Conservation (phyloP, 208 protist genomes). For the Leishmania amazonensis region DNA sequence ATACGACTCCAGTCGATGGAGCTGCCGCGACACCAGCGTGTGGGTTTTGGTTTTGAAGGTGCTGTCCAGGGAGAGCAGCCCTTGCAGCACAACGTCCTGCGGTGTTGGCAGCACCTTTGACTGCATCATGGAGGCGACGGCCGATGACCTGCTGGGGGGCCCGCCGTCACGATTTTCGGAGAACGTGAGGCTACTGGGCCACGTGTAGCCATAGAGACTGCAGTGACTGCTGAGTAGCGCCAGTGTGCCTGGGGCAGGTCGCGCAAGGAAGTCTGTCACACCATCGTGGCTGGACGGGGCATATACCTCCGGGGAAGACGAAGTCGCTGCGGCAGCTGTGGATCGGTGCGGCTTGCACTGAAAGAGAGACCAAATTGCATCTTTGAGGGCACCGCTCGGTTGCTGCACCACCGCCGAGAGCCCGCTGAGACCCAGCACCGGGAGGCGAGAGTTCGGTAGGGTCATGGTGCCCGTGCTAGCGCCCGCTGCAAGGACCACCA, state of each 20-base stretch:
- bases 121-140: constrained; percentile 10
- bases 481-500: constrained; percentile 81
- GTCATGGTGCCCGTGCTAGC: constrained; percentile 60
- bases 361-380: constrained; percentile 36
- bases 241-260: constrained; percentile 16
- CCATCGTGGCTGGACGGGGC: background rate
- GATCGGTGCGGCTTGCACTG: background rate
- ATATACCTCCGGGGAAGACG: too few relatives aligned
- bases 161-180: background rate
- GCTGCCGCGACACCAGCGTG: constrained; percentile 19
- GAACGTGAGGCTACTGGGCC: constrained; percentile 1
- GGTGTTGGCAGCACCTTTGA: constrained; percentile 15
- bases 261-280: background rate
- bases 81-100: constrained; percentile 38
- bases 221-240: constrained; percentile 36
- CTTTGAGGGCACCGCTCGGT: constrained; percentile 22
- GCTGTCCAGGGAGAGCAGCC: constrained; percentile 64
- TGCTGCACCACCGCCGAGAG: constrained; percentile 37
- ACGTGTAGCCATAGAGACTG: constrained; percentile 43
- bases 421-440: constrained; percentile 68
- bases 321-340: background rate
- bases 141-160: background rate
- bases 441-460: constrained; percentile 56
- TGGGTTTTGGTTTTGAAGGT: constrained; percentile 22
- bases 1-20: constrained; percentile 63